A percentile compares a stretch with the other conserved stretches of the same genome.
Evolutionary conservation across 2,329 filamentous ascomycete species (phyloP).

Genomic region (Penicillium capsulatum): DNA sequence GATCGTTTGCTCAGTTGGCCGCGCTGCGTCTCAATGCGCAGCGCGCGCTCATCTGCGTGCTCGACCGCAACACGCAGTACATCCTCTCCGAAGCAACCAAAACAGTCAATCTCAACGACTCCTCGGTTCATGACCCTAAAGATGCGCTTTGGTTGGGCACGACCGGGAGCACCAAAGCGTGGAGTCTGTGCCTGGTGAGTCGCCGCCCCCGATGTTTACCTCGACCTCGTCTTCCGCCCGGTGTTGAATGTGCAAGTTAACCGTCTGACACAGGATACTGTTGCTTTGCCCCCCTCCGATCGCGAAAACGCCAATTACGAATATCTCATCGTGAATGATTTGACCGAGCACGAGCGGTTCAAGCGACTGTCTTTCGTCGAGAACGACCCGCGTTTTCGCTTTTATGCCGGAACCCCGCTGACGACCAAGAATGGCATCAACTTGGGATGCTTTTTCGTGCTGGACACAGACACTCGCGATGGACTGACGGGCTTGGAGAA

Average conservation of each 20-base stretch:
- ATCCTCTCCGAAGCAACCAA: conserved; percentile 51
- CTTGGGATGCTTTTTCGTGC: conserved; percentile 58
- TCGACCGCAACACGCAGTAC: conserved; percentile 48
- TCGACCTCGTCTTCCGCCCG: conserved; percentile 1
- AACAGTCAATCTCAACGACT: conserved; percentile 37
- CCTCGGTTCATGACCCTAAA: conserved; percentile 28
- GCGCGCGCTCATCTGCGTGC: conserved; percentile 42
- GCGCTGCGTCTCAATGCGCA: conserved; percentile 34
- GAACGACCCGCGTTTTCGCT: conserved; percentile 37
- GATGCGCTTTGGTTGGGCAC: conserved; percentile 32
- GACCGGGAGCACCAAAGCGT: conserved; percentile 31
- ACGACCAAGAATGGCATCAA: conserved; percentile 54
- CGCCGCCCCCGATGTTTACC: background rate
- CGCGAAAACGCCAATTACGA: conserved; percentile 22
- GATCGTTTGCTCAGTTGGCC: conserved; percentile 35
- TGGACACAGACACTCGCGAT: conserved; percentile 54
- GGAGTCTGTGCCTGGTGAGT: conserved; percentile 35
- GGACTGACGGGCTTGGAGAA: conserved; percentile 41
- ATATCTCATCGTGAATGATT: conserved; percentile 38
- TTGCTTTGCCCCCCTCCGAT: conserved; percentile 29
- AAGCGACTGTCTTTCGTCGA: conserved; percentile 36
- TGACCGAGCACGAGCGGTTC: conserved; percentile 38
- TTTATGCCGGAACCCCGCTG: conserved; percentile 60
- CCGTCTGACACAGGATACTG: conserved; percentile 29
- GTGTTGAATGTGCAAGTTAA: conserved; percentile 3